These are phyloP conservation scores for Lagenidium sp. DNA, from an alignment of 352 stramenopile genomes.

Conservation along the genomic window DNA sequence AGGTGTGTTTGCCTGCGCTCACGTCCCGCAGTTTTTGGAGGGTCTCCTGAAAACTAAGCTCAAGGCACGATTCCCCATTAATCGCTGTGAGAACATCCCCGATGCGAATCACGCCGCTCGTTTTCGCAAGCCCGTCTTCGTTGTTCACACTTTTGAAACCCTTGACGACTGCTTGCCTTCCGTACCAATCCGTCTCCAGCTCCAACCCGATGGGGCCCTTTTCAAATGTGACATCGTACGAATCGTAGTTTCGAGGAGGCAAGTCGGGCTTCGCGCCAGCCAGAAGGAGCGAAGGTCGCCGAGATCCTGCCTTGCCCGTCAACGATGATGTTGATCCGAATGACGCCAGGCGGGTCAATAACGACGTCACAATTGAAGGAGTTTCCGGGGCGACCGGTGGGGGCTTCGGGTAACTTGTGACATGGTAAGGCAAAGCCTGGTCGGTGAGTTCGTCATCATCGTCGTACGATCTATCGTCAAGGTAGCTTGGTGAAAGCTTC, in stretches of 20 bases:
- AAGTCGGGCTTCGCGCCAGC: too few species aligned
- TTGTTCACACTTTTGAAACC: conserved; percentile 44
- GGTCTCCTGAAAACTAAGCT: conserved; percentile 55
- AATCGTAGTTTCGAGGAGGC: conserved; percentile 39
- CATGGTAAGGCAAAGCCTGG: conserved; percentile 6
- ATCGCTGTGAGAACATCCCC: conserved; percentile 70
- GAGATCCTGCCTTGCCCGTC: too few species aligned
- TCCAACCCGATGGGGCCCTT: conserved; percentile 50
- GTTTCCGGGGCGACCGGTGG: not conserved
- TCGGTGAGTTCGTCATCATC: conserved; percentile 14
- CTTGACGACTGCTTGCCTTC: conserved; percentile 60
- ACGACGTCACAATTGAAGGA: conserved; percentile 8
- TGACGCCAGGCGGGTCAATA: conserved; percentile 11
- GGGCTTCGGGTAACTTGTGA: too few species aligned
- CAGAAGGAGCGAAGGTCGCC: too few species aligned
- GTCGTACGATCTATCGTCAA: too few species aligned
- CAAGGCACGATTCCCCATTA: conserved; percentile 57
- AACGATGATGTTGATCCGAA: too few species aligned
- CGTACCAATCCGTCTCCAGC: conserved; percentile 72
- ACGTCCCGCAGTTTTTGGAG: conserved; percentile 32
- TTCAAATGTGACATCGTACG: conserved; percentile 61
- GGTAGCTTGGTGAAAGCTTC: too few species aligned
- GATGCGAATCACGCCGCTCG: conserved; percentile 51
- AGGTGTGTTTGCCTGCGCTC: conserved; percentile 29
- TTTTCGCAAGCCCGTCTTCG: conserved; percentile 37